Percentiles rank a stretch among this genome's conserved stretches.
phyloP scores from a whole-genome alignment of 352 stramenopile species.

The Thalassiosira pacifica region DNA sequence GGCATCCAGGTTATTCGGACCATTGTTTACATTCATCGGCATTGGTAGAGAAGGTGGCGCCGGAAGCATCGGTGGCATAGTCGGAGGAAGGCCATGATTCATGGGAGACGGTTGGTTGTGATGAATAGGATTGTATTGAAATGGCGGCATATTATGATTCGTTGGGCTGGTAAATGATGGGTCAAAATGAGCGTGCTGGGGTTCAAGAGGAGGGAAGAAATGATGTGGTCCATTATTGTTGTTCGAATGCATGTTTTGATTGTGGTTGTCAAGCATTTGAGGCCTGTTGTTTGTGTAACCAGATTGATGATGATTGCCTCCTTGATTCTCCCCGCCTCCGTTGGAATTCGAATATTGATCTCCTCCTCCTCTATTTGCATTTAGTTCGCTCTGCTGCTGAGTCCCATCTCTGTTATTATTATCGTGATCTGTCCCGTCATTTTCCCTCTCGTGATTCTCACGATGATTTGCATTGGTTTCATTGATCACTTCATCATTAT shows the following conservation, averaged over 20 bases:
- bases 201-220: no score
- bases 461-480: background rate
- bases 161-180: background rate
- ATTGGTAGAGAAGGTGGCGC: background rate
- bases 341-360: no score
- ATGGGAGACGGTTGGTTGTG: background rate
- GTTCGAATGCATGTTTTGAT: no score
- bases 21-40: background rate
- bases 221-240: no score
- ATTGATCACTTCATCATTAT: background rate
- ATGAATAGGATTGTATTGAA: background rate
- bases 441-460: background rate
- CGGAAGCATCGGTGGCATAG: background rate
- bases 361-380: no score
- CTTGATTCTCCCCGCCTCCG: no score
- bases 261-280: no score
- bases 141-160: background rate
- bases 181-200: background rate
- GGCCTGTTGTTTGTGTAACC: no score
- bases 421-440: no score
- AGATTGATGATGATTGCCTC: no score
- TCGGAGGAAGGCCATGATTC: background rate
- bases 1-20: conserved; percentile 28
- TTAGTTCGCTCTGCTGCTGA: no score
- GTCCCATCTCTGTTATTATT: no score